These are phyloP conservation scores for Pholiota adiposa DNA, from an alignment of 1,284 basidiomycete species.

Conservation along the genomic window DNA sequence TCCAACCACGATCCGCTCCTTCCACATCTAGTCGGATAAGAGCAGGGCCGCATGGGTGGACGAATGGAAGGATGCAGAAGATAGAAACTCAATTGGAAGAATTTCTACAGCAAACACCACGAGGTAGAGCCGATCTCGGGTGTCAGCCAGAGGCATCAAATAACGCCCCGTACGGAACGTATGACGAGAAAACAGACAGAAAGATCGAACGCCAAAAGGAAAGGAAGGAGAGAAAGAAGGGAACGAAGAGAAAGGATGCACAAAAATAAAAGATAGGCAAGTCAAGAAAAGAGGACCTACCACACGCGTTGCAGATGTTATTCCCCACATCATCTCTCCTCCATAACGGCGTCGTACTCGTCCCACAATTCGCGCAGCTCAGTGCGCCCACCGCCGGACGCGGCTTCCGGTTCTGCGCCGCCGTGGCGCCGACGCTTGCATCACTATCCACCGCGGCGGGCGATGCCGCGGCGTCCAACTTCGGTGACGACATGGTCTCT, in stretches of 20 bases:
- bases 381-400: conserved; percentile 72
- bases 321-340: conserved; percentile 92
- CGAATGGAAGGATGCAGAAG: neutral
- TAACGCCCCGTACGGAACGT: neutral
- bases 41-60: neutral
- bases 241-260: conserved; percentile 24
- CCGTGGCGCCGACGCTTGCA: conserved; percentile 26
- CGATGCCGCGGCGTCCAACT: conserved; percentile 31
- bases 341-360: conserved; percentile 94
- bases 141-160: neutral
- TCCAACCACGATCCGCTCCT: neutral
- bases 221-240: conserved; percentile 20
- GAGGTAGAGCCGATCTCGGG: neutral
- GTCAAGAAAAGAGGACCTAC: conserved; percentile 55
- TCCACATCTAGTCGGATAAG: conserved; percentile 1
- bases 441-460: conserved; percentile 30
- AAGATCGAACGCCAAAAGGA: conserved; percentile 7
- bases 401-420: conserved; percentile 37
- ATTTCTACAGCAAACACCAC: conserved; percentile 1
- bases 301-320: conserved; percentile 92
- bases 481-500: conserved; percentile 12
- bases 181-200: conserved; percentile 7
- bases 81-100: neutral
- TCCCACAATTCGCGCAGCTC: conserved; percentile 90
- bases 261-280: conserved; percentile 30